These are phyloP conservation scores for Carex parvula DNA, from an alignment of 176 grass and related monocot genomes.

Conservation along the genomic window DNA sequence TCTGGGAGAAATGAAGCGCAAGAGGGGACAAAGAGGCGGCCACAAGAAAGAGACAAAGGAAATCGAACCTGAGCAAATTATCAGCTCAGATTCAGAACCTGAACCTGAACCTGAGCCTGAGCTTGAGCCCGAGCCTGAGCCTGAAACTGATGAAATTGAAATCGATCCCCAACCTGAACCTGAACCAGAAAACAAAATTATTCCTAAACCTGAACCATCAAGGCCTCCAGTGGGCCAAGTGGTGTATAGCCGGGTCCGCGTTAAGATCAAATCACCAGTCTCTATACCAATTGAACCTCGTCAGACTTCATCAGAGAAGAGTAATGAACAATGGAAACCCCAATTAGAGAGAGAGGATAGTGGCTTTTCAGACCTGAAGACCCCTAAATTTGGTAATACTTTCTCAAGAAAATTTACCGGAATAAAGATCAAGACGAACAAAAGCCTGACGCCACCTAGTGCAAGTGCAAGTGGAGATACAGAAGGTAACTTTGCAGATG, in stretches of 20 bases:
- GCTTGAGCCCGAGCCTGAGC: too few relatives aligned
- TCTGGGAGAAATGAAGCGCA: constrained; percentile 10
- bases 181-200: background rate
- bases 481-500: background rate
- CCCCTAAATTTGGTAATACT: constrained; percentile 14
- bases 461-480: constrained; percentile 6
- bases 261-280: constrained; percentile 29
- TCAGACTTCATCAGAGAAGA: background rate
- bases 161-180: background rate
- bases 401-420: constrained; percentile 26
- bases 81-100: constrained; percentile 11
- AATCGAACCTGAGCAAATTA: constrained; percentile 2
- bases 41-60: constrained; percentile 15
- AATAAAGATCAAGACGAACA: constrained; percentile 30
- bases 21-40: constrained; percentile 18
- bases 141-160: constrained; percentile 18
- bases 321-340: background rate
- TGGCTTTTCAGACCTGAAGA: background rate
- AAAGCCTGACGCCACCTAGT: constrained; percentile 15
- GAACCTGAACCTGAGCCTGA: background rate
- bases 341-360: constrained; percentile 17
- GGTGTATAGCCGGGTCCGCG: constrained; percentile 27
- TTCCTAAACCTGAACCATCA: background rate
- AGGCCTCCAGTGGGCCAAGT: constrained; percentile 7
- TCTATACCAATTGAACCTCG: constrained; percentile 10